A percentile compares a stretch with the other conserved stretches of the same genome.
Conservation (phyloP, 2,329 filamentous ascomycete species). For the Exophiala dermatitidis region DNA sequence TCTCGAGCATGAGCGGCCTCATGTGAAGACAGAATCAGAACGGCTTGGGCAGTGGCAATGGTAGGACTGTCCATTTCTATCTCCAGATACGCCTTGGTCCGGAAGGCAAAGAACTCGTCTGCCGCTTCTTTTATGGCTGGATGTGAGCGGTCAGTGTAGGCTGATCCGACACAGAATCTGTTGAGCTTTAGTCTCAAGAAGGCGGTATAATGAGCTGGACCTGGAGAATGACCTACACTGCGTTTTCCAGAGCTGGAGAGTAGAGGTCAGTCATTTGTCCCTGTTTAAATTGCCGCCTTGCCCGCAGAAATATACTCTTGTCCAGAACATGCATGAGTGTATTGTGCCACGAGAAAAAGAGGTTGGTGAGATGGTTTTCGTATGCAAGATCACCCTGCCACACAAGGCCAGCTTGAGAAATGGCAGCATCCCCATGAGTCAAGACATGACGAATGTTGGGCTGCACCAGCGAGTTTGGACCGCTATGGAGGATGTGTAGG, state of each 20-base stretch:
- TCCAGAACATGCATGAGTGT: slow-evolving; percentile 42
- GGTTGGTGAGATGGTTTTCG: slow-evolving; percentile 40
- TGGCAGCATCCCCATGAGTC: slow-evolving; percentile 35
- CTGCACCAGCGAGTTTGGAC: not conserved
- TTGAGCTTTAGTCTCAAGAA: not conserved
- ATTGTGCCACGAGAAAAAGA: slow-evolving; percentile 47
- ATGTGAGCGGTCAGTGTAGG: slow-evolving; percentile 5
- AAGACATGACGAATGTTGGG: slow-evolving; percentile 7
- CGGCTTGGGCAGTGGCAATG: slow-evolving; percentile 44
- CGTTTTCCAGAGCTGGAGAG: slow-evolving; percentile 38
- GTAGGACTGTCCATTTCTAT: slow-evolving; percentile 44
- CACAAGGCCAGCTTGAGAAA: slow-evolving; percentile 38
- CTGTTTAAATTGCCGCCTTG: slow-evolving; percentile 11
- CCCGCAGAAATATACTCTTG: slow-evolving; percentile 34
- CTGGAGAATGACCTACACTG: slow-evolving; percentile 30
- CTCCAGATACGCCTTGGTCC: slow-evolving; percentile 42
- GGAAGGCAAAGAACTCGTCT: slow-evolving; percentile 28
- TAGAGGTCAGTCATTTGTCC: slow-evolving; percentile 35
- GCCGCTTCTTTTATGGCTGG: slow-evolving; percentile 1
- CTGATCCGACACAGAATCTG: slow-evolving; percentile 5
- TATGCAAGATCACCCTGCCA: slow-evolving; percentile 37
- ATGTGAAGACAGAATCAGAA: slow-evolving; percentile 41
- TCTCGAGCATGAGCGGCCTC: slow-evolving; percentile 41
- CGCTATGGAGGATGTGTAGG: slow-evolving; percentile 33
- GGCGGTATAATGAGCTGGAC: not conserved